Evolutionary conservation across 2,329 filamentous ascomycete genomes (phyloP).

Genomic region (Phyllosticta paracitricarpa): DNA sequence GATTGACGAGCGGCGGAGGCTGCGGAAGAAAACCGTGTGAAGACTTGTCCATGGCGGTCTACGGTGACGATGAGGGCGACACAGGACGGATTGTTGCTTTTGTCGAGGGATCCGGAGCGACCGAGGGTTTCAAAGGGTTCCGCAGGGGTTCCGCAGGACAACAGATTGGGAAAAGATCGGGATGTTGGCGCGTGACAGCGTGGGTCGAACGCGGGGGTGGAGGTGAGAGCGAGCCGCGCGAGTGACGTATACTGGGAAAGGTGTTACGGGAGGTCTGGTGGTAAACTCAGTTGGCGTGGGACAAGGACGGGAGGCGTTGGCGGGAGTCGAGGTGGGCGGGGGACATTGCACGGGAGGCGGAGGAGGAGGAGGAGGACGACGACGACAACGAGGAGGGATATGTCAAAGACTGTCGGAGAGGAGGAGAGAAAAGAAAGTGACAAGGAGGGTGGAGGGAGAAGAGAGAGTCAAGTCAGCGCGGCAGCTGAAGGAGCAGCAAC

Average conservation of each 20-base stretch:
- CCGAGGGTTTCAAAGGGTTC: neutral
- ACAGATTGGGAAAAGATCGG: neutral
- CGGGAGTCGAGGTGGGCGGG: neutral
- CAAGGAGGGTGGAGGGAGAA: neutral
- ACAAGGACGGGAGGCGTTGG: neutral
- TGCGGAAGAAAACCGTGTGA: conserved; percentile 17
- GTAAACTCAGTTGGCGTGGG: neutral
- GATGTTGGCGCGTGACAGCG: neutral
- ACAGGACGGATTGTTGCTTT: neutral
- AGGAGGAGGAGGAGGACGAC: neutral
- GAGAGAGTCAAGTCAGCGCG: neutral
- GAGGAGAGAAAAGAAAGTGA: neutral
- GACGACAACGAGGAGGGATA: neutral
- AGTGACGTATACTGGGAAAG: neutral
- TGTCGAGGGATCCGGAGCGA: neutral
- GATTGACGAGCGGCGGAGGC: conserved; percentile 28
- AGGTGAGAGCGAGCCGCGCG: neutral
- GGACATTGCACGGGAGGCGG: neutral
- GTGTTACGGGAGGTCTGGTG: neutral
- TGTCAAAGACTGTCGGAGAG: no score
- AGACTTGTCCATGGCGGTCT: conserved; percentile 23
- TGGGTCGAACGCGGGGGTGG: neutral
- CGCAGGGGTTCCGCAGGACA: neutral
- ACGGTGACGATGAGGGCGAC: neutral
- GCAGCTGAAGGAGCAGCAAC: neutral